Evolutionary conservation across 78 protist genomes (phyloP).

Genomic region (Capsaspora owczarzaki): DNA sequence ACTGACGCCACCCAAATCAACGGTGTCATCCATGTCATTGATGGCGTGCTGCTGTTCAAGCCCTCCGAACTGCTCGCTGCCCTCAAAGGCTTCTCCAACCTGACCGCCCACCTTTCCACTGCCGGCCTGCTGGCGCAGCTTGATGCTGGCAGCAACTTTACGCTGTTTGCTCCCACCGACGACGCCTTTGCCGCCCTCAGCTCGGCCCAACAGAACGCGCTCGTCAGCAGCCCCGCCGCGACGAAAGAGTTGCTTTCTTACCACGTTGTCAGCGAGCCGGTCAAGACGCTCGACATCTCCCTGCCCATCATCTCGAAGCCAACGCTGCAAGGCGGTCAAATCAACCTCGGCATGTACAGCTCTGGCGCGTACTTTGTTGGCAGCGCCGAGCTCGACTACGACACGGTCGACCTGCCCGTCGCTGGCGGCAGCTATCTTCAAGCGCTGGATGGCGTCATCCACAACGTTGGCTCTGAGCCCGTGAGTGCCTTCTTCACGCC

Average conservation of each 20-base stretch:
- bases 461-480: too few relatives aligned
- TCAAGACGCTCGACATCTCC: neutral
- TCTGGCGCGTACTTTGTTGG: neutral
- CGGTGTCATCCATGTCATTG: conserved; percentile 18
- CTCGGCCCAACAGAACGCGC: neutral
- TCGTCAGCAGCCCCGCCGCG: neutral
- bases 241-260: neutral
- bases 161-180: conserved; percentile 17
- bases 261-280: neutral
- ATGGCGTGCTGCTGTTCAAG: neutral
- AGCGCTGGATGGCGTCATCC: too few relatives aligned
- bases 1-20: neutral
- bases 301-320: neutral
- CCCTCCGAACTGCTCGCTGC: neutral
- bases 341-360: neutral
- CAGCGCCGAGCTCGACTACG: too few relatives aligned
- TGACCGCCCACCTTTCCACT: neutral
- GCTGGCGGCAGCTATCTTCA: too few relatives aligned
- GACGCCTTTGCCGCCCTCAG: neutral
- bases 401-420: too few relatives aligned
- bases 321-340: neutral
- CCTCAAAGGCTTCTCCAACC: neutral
- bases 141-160: neutral
- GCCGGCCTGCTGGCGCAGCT: neutral
- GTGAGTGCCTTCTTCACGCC: too few relatives aligned